Evolutionary conservation across 164 flowering plant species (phyloP).

Genomic region (Dillenia suffruticosa): DNA sequence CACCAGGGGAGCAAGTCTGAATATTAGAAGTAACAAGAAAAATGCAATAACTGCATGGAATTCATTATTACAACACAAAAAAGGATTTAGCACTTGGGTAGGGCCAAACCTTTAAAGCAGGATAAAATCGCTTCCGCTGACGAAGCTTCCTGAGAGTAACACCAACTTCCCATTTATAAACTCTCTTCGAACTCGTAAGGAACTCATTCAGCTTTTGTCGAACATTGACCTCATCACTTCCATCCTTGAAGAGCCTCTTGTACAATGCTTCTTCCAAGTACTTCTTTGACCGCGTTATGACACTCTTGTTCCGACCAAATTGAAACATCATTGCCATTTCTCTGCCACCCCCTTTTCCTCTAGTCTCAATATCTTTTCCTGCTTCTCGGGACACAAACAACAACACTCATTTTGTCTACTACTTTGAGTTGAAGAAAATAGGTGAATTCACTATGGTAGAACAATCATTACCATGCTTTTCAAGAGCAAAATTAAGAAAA

Average conservation of each 20-base stretch:
- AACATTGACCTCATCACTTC: slow-evolving; percentile 54
- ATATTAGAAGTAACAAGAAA: slow-evolving; percentile 1
- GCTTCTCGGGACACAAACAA: too few species aligned
- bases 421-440: too few species aligned
- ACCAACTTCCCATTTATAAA: slow-evolving; percentile 87
- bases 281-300: slow-evolving; percentile 56
- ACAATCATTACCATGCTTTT: too few species aligned
- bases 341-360: neutral
- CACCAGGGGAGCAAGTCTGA: too few species aligned
- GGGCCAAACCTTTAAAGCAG: slow-evolving; percentile 66
- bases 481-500: too few species aligned
- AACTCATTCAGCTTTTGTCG: slow-evolving; percentile 57
- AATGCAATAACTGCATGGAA: neutral
- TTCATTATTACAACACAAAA: neutral
- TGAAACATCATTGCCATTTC: slow-evolving; percentile 38
- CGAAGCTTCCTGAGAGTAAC: slow-evolving; percentile 69
- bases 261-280: slow-evolving; percentile 65
- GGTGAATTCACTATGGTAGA: too few species aligned
- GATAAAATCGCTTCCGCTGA: slow-evolving; percentile 40
- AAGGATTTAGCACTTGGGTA: neutral
- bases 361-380: too few species aligned
- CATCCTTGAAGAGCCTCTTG: slow-evolving; percentile 57
- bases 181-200: slow-evolving; percentile 50
- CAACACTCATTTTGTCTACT: too few species aligned
- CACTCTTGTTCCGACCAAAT: slow-evolving; percentile 35